Base-by-base conservation (phyloP, 371 early-diverging fungal genomes). In the Capniomyces stellatus region DNA sequence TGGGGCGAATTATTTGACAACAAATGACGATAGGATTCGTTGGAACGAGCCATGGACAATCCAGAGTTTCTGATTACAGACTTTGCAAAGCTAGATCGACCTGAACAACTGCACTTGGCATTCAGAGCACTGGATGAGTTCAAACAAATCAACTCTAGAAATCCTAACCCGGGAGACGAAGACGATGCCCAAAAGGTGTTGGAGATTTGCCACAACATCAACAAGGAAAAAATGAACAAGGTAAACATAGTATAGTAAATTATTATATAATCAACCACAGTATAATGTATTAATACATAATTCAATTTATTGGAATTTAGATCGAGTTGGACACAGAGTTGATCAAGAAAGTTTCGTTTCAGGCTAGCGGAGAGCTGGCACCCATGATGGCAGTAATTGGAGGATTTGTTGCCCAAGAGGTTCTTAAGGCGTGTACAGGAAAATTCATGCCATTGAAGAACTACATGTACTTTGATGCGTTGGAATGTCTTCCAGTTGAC, bases 321-420 rank as follows among this genome's bases (percentile, higher is more conserved):
- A 75, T 79, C 29, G 93, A 93, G 52, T 57, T 93, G 25, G 78
- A 87, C 60, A 92, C 88, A 39, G 84, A 91, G 61, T 63, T 93
- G 24, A 74, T 96, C 49, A 84, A 82, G 62, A 79, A 86, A 64
- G 72, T 98, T 22, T 72, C 93, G 27, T 91, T 76, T 62, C 86
- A 89, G 65, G 83, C 93, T 2, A 58, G 75, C 10, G 96, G 94
- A 54, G 87, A 90, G 57, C 58, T 99, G 52, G 73, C 94, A n/a
- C 98, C 99, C 8, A 92, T 99, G 89, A 78, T 77, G 19, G 98
- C 98, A 22, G 84, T 99, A 22, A 76, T 96, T 61, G 99, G 99
- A 60, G 99, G 99, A 54, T 72, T 98, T 44, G 91, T 89, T 28
- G 99, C 99, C 19, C 99, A 99, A 72, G 99, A 99, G 72, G 97